Evolutionary conservation across 1,284 basidiomycete species (phyloP), one percentile per base, ranked within the genome.

Genomic region (Trichosporon asahii): DNA sequence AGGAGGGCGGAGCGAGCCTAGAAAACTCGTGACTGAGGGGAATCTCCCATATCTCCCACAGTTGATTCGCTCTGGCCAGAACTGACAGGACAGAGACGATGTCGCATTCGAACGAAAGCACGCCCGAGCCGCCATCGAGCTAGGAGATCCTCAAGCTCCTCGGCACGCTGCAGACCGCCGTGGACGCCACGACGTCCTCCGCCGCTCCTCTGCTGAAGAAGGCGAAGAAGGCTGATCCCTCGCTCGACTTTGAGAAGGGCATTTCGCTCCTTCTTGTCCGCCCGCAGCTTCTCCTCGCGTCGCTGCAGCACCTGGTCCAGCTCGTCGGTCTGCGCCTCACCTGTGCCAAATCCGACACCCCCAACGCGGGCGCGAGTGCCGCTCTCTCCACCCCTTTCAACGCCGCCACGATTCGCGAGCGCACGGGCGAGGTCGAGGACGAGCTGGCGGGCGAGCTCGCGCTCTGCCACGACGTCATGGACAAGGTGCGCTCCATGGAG

Each of bases 211-310:
- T 84, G 33, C 68, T 82, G n/a, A 76, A 74, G 57, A 79, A 82
- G 82, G 83, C 76, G 3, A 73, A 72, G 65, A 72, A 73, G 9
- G 66, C 72, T 2, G 81, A 82, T 60, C 61, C 85, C 63, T 86
- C 88, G 53, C 83, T 91, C 27, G 88, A 93, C 74, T 88, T 88
- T 35, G 87, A 87, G 71, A 86, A 91, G 31, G 96, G 96, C 31
- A 93, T 98, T 72, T 98, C 96, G 0, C 86, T 99, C 1, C 86
- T 99, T 18, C 91, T 92, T 2, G 85, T 95, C 68, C 96, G 98
- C 83, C 91, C 95, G 75, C 89, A 95, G 69, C 83, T 92, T 14
- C 87, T 98, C 74, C 84, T 98, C 12, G 91, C 90, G 1, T 98
- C 98, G 80, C 85, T 98, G 8, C 94, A 96, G 68, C 91, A 94